These are phyloP conservation scores for Capsicum rhomboideum DNA, from an alignment of 257 asterid species.

Conservation along the genomic window DNA sequence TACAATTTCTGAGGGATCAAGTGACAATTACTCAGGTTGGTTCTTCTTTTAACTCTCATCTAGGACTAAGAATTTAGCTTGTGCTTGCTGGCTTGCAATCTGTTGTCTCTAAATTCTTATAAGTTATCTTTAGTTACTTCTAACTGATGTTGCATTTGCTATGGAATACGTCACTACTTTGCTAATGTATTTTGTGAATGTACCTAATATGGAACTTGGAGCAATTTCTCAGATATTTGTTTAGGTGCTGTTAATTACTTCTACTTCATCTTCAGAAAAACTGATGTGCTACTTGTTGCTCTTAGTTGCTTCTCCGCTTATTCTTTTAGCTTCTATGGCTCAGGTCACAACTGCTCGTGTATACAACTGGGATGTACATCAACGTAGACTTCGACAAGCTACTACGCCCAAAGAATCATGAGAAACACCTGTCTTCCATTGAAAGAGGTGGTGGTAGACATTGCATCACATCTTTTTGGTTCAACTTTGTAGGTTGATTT, in stretches of 20 bases:
- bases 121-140: background rate
- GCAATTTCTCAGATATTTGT: background rate
- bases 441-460: background rate
- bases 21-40: slow-evolving; percentile 83
- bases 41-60: background rate
- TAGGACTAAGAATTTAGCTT: background rate
- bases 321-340: slow-evolving; percentile 2
- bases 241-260: background rate
- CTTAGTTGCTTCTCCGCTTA: background rate
- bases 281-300: background rate
- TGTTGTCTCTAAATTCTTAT: background rate
- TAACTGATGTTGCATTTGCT: background rate
- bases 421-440: background rate
- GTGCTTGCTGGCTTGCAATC: background rate
- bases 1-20: slow-evolving; percentile 89
- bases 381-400: slow-evolving; percentile 66
- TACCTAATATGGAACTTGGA: background rate
- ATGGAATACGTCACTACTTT: background rate
- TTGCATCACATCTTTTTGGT: background rate
- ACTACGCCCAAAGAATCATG: slow-evolving; percentile 30
- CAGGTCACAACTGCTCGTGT: slow-evolving; percentile 93
- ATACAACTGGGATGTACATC: slow-evolving; percentile 95
- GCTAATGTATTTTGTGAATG: background rate
- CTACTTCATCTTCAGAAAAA: background rate
- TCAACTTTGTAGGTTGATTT: background rate